Evolutionary conservation across 176 grass and related monocot genomes (phyloP).

Genomic region (Triticum urartu): DNA sequence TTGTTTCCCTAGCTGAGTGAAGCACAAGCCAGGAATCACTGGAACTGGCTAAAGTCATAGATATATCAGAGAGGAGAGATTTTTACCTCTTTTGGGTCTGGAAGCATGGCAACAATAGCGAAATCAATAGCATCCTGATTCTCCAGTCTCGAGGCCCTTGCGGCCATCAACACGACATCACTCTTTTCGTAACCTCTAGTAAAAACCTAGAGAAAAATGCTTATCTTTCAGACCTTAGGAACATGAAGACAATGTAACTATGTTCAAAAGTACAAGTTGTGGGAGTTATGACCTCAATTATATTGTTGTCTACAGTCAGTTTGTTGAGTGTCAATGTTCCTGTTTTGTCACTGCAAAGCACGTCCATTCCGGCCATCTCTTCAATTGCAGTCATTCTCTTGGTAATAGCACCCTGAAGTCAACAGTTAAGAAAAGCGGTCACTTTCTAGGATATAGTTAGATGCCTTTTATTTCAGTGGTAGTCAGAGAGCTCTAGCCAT

Average conservation of each 20-base stretch:
- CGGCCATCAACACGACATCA: slow-evolving; percentile 62
- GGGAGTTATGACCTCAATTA: slow-evolving; percentile 58
- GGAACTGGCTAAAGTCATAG: neutral
- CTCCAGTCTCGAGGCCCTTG: slow-evolving; percentile 70
- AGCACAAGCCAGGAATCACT: slow-evolving; percentile 6
- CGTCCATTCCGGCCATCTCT: slow-evolving; percentile 83
- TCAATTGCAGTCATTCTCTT: slow-evolving; percentile 87
- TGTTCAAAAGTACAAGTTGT: slow-evolving; percentile 31
- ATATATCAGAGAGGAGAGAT: slow-evolving; percentile 1
- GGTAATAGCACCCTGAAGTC: slow-evolving; percentile 65
- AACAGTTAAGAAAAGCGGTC: neutral
- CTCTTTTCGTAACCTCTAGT: slow-evolving; percentile 45
- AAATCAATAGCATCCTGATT: slow-evolving; percentile 88
- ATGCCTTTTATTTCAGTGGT: neutral
- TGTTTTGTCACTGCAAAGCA: slow-evolving; percentile 80
- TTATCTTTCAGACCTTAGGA: neutral
- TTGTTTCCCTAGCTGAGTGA: slow-evolving; percentile 3
- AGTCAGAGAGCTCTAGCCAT: neutral
- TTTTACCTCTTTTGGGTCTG: slow-evolving; percentile 70
- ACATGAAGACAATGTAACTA: slow-evolving; percentile 3
- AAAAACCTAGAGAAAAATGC: slow-evolving; percentile 41
- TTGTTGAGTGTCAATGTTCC: slow-evolving; percentile 79
- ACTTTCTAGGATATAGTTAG: slow-evolving; percentile 17
- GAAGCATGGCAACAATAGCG: slow-evolving; percentile 64
- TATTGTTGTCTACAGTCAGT: slow-evolving; percentile 58